phyloP scores from a whole-genome alignment of 305 asterid species.

The Fraxinus baroniana region DNA sequence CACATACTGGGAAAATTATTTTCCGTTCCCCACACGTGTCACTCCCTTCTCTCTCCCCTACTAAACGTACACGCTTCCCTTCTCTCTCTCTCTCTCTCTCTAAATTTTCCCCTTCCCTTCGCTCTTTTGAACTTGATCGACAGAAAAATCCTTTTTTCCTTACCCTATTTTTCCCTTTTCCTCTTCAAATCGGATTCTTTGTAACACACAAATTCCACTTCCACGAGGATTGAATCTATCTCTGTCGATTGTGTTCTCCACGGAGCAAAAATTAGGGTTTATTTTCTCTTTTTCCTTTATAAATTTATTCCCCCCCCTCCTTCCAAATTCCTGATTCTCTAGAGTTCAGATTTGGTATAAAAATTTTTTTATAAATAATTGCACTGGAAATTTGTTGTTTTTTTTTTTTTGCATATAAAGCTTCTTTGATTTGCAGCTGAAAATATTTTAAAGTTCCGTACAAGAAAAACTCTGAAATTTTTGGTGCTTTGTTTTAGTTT shows the following conservation, averaged over 20 bases:
- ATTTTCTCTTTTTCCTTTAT: not conserved
- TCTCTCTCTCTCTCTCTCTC: not conserved
- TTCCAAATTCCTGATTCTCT: not conserved
- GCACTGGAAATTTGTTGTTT: slow-evolving; percentile 24
- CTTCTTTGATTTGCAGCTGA: slow-evolving; percentile 25
- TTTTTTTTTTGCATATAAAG: slow-evolving; percentile 26
- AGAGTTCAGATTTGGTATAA: not conserved
- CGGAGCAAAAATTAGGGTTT: slow-evolving; percentile 32
- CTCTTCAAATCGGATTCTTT: slow-evolving; percentile 12
- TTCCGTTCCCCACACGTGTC: slow-evolving; percentile 34
- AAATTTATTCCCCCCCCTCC: not conserved
- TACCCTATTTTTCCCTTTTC: not conserved
- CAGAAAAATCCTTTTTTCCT: not conserved
- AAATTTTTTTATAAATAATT: not conserved
- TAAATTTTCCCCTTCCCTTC: not conserved
- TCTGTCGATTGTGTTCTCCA: slow-evolving; percentile 22
- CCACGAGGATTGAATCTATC: not conserved
- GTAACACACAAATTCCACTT: not conserved
- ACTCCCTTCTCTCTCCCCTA: not conserved
- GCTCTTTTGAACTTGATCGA: slow-evolving; percentile 22
- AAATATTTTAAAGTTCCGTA: slow-evolving; percentile 34
- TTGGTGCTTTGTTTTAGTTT: slow-evolving; percentile 81
- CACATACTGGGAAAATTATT: slow-evolving; percentile 26
- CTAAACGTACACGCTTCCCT: not conserved
- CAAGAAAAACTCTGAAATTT: slow-evolving; percentile 79